Percentiles rank a stretch among this genome's conserved stretches.
phyloP scores from a whole-genome alignment of 176 grass and related monocot species.

The Oryza nivara region DNA sequence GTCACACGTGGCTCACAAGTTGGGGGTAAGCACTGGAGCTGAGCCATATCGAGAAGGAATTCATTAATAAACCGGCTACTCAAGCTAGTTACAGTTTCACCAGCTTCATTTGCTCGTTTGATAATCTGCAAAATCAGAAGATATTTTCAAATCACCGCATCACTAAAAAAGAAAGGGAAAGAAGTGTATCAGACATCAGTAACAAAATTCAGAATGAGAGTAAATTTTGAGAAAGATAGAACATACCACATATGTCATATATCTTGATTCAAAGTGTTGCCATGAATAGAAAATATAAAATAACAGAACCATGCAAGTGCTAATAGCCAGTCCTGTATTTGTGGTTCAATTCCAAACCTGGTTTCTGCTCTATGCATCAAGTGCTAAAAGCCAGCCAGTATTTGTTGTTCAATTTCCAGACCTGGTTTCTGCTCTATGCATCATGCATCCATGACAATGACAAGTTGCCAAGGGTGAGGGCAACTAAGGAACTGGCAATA shows the following conservation, averaged over 20 bases:
- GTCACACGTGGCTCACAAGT: conserved; percentile 78
- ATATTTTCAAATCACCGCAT: conserved; percentile 28
- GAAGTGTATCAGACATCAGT: neutral
- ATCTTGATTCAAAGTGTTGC: neutral
- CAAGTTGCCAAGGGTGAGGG: neutral
- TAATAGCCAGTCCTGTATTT: neutral
- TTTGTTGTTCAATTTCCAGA: neutral
- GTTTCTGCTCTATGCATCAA: neutral
- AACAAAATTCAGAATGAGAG: neutral
- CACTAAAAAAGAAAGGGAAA: conserved; percentile 17
- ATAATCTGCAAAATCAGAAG: conserved; percentile 72
- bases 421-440: neutral
- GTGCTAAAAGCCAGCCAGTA: neutral
- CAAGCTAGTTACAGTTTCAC: conserved; percentile 65
- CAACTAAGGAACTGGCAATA: neutral
- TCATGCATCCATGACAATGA: conserved; percentile 1
- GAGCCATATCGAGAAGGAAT: conserved; percentile 76
- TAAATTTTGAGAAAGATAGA: conserved; percentile 2
- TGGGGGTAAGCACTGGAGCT: conserved; percentile 79
- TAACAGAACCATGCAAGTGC: conserved; percentile 4
- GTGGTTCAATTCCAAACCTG: conserved; percentile 8
- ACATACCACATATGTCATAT: neutral
- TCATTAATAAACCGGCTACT: conserved; percentile 72
- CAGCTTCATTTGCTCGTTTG: conserved; percentile 76
- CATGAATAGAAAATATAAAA: conserved; percentile 11